phyloP scores from a whole-genome alignment of 176 grass and related monocot genomes.

The Sorghum bicolor region Sorghum_bicolor_NCBIv3 NC_012871.2:74883501-74884000 shows the following conservation, averaged over 20 bases:
- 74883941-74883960: not conserved
- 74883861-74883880: not conserved
- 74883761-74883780: not conserved
- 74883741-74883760: too few relatives aligned
- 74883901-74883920: not conserved
- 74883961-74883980: not conserved
- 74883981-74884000: constrained; percentile 8
- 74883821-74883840: not conserved
- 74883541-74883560: not conserved
- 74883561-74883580: not conserved
- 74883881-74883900: not conserved
- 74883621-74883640: too few relatives aligned
- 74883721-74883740: too few relatives aligned
- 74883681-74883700: too few relatives aligned
- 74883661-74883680: too few relatives aligned
- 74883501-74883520: not conserved
- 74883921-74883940: not conserved
- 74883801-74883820: not conserved
- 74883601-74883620: too few relatives aligned
- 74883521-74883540: not conserved
- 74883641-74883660: too few relatives aligned
- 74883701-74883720: too few relatives aligned
- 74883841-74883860: not conserved
- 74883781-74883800: not conserved
- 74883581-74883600: not conserved